Base-by-base conservation (phyloP, 352 stramenopile genomes). In the Stephanocyclus meneghinianus region DNA sequence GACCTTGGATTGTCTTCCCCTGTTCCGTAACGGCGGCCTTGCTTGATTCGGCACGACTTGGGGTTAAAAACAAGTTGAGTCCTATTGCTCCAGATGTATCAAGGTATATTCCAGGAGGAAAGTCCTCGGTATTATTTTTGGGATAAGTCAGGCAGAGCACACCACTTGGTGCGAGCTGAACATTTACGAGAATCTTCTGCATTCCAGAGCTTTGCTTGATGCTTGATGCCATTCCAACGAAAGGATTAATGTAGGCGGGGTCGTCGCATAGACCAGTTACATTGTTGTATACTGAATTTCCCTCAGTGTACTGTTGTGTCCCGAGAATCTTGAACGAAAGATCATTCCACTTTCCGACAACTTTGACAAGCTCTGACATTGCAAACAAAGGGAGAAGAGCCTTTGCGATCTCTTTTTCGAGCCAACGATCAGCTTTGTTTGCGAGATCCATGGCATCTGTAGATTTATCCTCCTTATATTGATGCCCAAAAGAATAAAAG, bases 81-180 rank as follows among this genome's bases (percentile, higher is more conserved):
- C 45, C 45, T 6, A 53, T 53, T 21, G 45, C 45, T 16, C 45
- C 45, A 16, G 45, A 53, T 16, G 45, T 53, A 53, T 53, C 45
- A 16, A 53, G 45, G 45, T 53, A 53, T 21, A 53, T 10, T 21
- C 42, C 45, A 21, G 45, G 45, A 9, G 10, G 45, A 53, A 53
- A 53, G n/a, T 53, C 45, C 45, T 53, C 45, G 11, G 45, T 53
- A 53, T 53, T 53, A 10, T 53, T 53, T 21, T 53, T 53, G 45
- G 45, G 45, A 21, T 53, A 53, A 21, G 45, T 53, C 45, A 53
- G 45, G 13, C 45, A 53, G 45, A 53, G 45, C 13, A 53, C 45
- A 53, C 45, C 45, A 53, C 11, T 53, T 21, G 45, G 45, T 53
- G 45, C 45, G 13, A 53, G 45, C 45, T 53, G 45, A 21, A 53